Base-by-base conservation (phyloP, 1,284 basidiomycete species). In the Malassezia brasiliensis region DNA sequence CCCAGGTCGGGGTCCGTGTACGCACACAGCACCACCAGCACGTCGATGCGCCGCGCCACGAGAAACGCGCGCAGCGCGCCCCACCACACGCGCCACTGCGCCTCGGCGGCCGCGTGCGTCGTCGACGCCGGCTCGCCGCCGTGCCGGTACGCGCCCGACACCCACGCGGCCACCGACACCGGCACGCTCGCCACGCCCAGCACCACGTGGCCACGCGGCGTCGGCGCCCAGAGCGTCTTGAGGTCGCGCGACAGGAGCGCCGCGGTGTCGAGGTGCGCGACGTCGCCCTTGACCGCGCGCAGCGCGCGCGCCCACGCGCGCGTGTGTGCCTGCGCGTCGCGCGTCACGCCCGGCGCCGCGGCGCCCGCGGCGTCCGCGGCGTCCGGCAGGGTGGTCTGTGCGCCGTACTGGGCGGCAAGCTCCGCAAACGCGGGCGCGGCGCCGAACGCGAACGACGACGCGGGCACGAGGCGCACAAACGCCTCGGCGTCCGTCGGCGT, bases 281-380 rank as follows among this genome's bases (percentile, higher is more conserved):
- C 94, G 79, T 11, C 85, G 87, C 42, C 79, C 77, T 0, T 90
- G 93, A 76, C 94, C 90, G 67, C 93, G 84, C 44, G 88, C 74
- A 66, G 90, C 85, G 5, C 85, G 83, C 19, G 15, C 12, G 41
- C 30, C 54, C 54, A 56, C n/a, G 34, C 44, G 3, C 14, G 30
- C 4, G 50, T 56, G 36, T 49, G 35, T 7, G 52, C 52, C 12
- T 55, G 50, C 15, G 61, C 50, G n/a, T n/a, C 38, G 1, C 17
- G 32, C n/a, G 32, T 12, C 31, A 25, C 45, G 37, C 47, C 47
- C 11, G 46, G 17, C 20, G 46, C 30, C 17, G 19, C 42, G 14
- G 25, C 28, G 22, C 11, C 19, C 15, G 42, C 11, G 7, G 15
- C 28, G 28, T n/a, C 30, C 8, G 32, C 31, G 15, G 40, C 40